phyloP scores from a whole-genome alignment of 2,329 filamentous ascomycete genomes.

The Cercospora canescens region DNA sequence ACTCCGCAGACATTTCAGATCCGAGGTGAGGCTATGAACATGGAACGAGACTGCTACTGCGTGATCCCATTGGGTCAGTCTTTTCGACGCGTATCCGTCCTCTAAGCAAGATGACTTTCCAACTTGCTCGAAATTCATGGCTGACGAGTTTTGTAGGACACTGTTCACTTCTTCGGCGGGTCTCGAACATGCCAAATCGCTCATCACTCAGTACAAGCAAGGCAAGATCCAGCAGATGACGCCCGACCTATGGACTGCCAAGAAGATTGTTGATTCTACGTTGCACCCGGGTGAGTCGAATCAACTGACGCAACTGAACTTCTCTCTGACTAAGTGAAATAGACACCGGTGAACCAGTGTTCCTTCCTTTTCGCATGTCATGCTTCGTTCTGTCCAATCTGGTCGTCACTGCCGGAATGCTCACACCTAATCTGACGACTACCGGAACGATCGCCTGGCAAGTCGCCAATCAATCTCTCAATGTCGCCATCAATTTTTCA shows the following conservation, averaged over 20 bases:
- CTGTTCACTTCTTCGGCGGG: conserved; percentile 76
- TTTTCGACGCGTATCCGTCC: not conserved
- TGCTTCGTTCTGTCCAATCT: conserved; percentile 91
- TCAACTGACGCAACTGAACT: not conserved
- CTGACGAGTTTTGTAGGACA: conserved; percentile 61
- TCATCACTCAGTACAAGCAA: conserved; percentile 83
- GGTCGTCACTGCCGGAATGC: conserved; percentile 94
- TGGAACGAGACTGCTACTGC: conserved; percentile 10
- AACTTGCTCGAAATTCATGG: not conserved
- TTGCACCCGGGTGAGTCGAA: conserved; percentile 77
- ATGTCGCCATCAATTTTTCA: conserved; percentile 95
- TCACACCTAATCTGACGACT: conserved; percentile 83
- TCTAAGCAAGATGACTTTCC: not conserved
- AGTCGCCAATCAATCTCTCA: conserved; percentile 93
- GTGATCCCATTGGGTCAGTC: conserved; percentile 32
- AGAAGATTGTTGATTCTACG: conserved; percentile 96
- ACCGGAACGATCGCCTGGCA: conserved; percentile 91
- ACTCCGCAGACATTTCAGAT: conserved; percentile 87
- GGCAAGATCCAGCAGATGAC: conserved; percentile 80
- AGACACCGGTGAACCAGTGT: conserved; percentile 91
- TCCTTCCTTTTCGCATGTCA: conserved; percentile 97
- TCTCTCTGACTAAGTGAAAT: conserved; percentile 1
- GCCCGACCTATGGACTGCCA: conserved; percentile 87
- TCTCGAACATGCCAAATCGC: conserved; percentile 80
- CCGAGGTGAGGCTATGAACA: conserved; percentile 70